A percentile compares a stretch with the other conserved stretches of the same genome.
Evolutionary conservation across 768 basidiomycete genomes (phyloP).

Genomic region (Boletus pseudopeckii): DNA sequence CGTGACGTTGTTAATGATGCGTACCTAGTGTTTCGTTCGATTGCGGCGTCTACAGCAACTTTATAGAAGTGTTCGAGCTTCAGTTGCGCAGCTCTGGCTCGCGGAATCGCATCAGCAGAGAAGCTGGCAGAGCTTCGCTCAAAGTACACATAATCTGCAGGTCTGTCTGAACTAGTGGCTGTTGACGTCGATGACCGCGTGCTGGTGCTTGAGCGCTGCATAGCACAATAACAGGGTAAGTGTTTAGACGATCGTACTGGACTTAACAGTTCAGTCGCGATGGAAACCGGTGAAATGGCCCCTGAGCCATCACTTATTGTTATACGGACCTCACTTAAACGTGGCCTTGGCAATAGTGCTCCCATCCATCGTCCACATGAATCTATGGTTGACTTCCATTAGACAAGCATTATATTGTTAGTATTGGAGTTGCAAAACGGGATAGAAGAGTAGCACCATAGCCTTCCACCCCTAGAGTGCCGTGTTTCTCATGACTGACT

Average conservation of each 20-base stretch:
- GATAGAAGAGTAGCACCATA: no score
- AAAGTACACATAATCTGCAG: conserved; percentile 86
- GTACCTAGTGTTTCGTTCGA: conserved; percentile 90
- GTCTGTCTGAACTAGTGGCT: conserved; percentile 33
- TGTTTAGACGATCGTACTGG: neutral
- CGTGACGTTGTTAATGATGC: neutral
- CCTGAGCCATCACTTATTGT: neutral
- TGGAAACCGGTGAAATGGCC: conserved; percentile 10
- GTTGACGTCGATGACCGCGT: conserved; percentile 26
- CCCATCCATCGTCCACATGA: neutral
- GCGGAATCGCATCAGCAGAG: conserved; percentile 76
- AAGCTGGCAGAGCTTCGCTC: conserved; percentile 74
- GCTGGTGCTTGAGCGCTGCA: conserved; percentile 33
- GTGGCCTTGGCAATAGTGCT: neutral
- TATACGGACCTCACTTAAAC: neutral
- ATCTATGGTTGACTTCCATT: no score
- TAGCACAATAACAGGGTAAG: conserved; percentile 3
- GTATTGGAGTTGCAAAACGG: no score
- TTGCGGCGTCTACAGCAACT: conserved; percentile 91
- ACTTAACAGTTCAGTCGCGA: conserved; percentile 11
- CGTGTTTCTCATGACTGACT: no score
- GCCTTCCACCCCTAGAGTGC: no score
- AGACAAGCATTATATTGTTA: no score
- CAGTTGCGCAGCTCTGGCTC: conserved; percentile 87
- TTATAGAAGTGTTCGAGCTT: conserved; percentile 98